phyloP scores from a whole-genome alignment of 2,329 filamentous ascomycete genomes.

The Ophiostoma himal-ulmi region DNA sequence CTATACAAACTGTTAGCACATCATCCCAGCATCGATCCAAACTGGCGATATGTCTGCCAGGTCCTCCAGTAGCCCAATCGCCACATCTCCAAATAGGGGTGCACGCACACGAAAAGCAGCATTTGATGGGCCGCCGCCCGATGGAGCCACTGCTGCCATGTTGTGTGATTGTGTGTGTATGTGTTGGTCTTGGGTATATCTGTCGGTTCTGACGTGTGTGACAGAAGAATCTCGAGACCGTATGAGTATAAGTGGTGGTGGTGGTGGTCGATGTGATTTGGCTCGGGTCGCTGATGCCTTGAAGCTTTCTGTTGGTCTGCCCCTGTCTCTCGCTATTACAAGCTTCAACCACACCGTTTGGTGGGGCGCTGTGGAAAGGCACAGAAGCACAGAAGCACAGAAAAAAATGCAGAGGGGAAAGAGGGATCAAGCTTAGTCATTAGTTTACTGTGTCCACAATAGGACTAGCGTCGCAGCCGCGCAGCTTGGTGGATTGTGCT shows the following conservation, averaged over 20 bases:
- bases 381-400: slow-evolving; percentile 14
- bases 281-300: slow-evolving; percentile 18
- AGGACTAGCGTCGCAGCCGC: slow-evolving; percentile 25
- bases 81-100: slow-evolving; percentile 18
- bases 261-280: neutral
- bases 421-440: slow-evolving; percentile 13
- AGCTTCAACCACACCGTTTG: slow-evolving; percentile 21
- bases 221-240: neutral
- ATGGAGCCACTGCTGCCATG: slow-evolving; percentile 42
- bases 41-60: neutral
- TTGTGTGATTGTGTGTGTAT: slow-evolving; percentile 29
- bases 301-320: slow-evolving; percentile 22
- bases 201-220: neutral
- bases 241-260: neutral
- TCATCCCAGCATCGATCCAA: neutral
- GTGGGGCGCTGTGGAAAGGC: slow-evolving; percentile 18
- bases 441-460: neutral
- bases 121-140: slow-evolving; percentile 42
- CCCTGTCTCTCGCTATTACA: slow-evolving; percentile 11
- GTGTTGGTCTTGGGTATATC: neutral
- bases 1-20: slow-evolving; percentile 35
- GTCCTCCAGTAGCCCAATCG: neutral
- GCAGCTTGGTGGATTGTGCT: slow-evolving; percentile 22
- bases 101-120: slow-evolving; percentile 51
- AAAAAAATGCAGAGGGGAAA: slow-evolving; percentile 18